Evolutionary conservation across 352 stramenopile genomes (phyloP).

Genomic region (Peronospora farinosa): DNA sequence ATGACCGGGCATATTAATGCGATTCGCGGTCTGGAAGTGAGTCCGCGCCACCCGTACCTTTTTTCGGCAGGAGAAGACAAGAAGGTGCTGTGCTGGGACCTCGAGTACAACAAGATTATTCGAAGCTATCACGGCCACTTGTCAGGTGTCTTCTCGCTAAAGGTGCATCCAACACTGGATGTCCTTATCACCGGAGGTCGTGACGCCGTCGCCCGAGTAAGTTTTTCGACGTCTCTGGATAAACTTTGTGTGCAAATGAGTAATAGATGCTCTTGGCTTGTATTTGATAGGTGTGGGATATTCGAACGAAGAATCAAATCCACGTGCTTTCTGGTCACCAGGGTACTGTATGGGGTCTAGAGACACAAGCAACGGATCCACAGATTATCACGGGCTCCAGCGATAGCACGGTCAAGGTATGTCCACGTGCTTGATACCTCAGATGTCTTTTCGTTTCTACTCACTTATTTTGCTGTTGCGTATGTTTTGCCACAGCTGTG

Average conservation of each 20-base stretch:
- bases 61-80: slow-evolving; percentile 99
- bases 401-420: slow-evolving; percentile 92
- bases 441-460: not conserved
- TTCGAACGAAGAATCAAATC: slow-evolving; percentile 97
- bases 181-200: slow-evolving; percentile 96
- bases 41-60: slow-evolving; percentile 93
- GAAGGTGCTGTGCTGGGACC: slow-evolving; percentile 97
- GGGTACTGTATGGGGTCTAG: slow-evolving; percentile 92
- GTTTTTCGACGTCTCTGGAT: slow-evolving; percentile 34
- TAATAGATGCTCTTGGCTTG: slow-evolving; percentile 8
- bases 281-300: slow-evolving; percentile 93
- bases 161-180: slow-evolving; percentile 97
- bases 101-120: slow-evolving; percentile 99
- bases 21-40: slow-evolving; percentile 95
- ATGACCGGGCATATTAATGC: slow-evolving; percentile 98
- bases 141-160: slow-evolving; percentile 95
- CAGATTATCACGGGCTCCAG: slow-evolving; percentile 90
- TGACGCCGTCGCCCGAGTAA: slow-evolving; percentile 75
- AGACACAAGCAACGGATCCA: slow-evolving; percentile 95
- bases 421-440: not conserved
- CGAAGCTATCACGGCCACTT: slow-evolving; percentile 99
- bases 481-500: slow-evolving; percentile 71
- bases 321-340: slow-evolving; percentile 95
- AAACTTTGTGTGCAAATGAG: slow-evolving; percentile 28
- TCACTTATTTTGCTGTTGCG: slow-evolving; percentile 4